Base-by-base conservation (phyloP, 768 basidiomycete species). In the Pleurotus eryngii region DNA sequence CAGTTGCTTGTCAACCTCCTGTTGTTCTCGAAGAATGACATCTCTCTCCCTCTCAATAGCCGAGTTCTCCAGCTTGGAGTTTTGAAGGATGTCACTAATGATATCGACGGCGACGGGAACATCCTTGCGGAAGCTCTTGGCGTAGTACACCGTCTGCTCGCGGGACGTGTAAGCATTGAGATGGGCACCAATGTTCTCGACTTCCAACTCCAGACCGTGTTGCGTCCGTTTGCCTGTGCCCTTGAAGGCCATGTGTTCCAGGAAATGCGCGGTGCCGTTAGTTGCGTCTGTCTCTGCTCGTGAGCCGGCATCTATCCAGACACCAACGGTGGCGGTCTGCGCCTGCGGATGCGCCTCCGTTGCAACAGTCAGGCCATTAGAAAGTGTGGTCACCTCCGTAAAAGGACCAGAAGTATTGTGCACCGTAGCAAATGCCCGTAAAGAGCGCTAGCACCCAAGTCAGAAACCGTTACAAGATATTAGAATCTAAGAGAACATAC, bases 81-180 rank as follows among this genome's bases (percentile, higher is more conserved):
- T 96, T 72, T 97, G 95, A 45, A 98, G 83, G 66, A 99, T 98
- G 73, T 99, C 97, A 66, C 90, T 89, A 73, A 99, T 94, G 76
- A 99, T 97, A 74, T 98, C 95, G 57, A 98, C 94, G 35, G 93
- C 85, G 49, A 81, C 79, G 11, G 86, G 81, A 9, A 98, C 92
- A 70, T 98, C 97, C 80, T 95, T 90, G 71, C 89, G 84, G 86
- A 99, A 98, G 70, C 90, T 89, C 82, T 98, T 98, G 67, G 96
- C 96, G 69, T 98, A 98, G 80, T 98, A 99, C 56, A 98, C 95
- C 18, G 97, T 99, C 76, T 98, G 96, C 76, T 99, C 97, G 60
- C 97, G 85, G 22, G 95, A 97, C 7, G 97, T 99, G 76, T 98
- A 98, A 49, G 97, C 96, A 70, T 98, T 98, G 57, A 99, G 76